Evolutionary conservation across 805 yeast species (phyloP).

Genomic region (Yarrowia porcina): DNA sequence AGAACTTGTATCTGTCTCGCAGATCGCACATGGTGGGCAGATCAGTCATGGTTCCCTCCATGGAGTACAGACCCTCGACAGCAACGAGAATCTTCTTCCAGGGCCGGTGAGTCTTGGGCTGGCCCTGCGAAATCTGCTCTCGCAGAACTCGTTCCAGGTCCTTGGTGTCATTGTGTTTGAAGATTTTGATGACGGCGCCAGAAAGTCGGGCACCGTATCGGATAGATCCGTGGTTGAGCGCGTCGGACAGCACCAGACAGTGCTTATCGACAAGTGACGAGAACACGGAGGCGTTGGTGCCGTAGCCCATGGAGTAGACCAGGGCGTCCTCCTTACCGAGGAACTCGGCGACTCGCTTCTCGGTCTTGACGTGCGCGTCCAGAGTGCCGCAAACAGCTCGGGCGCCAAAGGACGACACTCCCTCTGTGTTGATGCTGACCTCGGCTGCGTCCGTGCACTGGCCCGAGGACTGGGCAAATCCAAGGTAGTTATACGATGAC

Average conservation of each 20-base stretch:
- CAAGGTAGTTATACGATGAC: conserved; percentile 89
- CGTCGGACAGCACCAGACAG: conserved; percentile 89
- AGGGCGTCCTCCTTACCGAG: conserved; percentile 88
- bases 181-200: conserved; percentile 89
- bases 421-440: conserved; percentile 59
- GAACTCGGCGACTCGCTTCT: conserved; percentile 72
- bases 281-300: conserved; percentile 88
- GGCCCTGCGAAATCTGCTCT: conserved; percentile 88
- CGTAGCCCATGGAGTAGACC: conserved; percentile 90
- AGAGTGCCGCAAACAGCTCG: conserved; percentile 71
- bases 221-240: conserved; percentile 91
- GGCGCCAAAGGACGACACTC: conserved; percentile 77
- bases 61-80: conserved; percentile 85
- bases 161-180: conserved; percentile 86
- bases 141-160: conserved; percentile 72
- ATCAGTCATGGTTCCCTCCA: conserved; percentile 75
- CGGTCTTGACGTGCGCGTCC: conserved; percentile 71
- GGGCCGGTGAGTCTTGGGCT: conserved; percentile 92
- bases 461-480: conserved; percentile 95
- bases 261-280: conserved; percentile 78
- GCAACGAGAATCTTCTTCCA: conserved; percentile 79
- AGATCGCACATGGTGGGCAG: conserved; percentile 71
- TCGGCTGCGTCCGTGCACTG: conserved; percentile 79
- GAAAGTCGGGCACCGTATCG: conserved; percentile 91
- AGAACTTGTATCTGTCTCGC: conserved; percentile 81